These are phyloP conservation scores for Flammula alnicola DNA, from an alignment of 1,284 basidiomycete genomes.

Conservation along the genomic window DNA sequence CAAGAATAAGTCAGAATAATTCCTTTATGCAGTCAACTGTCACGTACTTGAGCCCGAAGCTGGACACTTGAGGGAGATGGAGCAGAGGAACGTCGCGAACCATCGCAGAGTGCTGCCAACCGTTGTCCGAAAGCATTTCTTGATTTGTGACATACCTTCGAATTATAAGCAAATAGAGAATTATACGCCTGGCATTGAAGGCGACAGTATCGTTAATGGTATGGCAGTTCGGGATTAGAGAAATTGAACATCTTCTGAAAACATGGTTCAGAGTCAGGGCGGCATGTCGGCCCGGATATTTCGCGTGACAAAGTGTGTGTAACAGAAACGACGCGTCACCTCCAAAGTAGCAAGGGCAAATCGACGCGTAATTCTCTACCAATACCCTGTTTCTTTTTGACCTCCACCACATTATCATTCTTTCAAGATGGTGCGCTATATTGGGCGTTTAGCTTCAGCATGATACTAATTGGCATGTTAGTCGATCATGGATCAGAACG, in stretches of 20 bases:
- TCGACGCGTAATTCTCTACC: conserved; percentile 33
- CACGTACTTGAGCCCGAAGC: conserved; percentile 18
- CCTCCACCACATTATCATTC: conserved; percentile 17
- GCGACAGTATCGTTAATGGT: too few species aligned
- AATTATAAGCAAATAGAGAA: too few species aligned
- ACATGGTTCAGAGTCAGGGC: not conserved
- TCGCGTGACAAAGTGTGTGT: conserved; percentile 27
- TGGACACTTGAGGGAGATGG: conserved; percentile 3
- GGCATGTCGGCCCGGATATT: not conserved
- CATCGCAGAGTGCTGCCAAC: too few species aligned
- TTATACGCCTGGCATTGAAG: too few species aligned
- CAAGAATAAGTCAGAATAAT: too few species aligned
- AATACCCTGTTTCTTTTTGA: conserved; percentile 15
- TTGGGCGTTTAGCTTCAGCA: not conserved
- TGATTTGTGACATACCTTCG: too few species aligned
- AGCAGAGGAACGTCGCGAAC: not conserved
- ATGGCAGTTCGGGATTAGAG: too few species aligned
- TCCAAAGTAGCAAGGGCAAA: conserved; percentile 13
- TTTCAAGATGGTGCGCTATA: conserved; percentile 44
- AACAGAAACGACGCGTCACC: conserved; percentile 31
- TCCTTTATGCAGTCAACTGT: too few species aligned
- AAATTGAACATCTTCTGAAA: too few species aligned
- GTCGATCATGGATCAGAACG: conserved; percentile 90
- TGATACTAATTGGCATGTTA: conserved; percentile 33
- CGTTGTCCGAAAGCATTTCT: too few species aligned